phyloP scores from a whole-genome alignment of 176 grass and related monocot genomes.

The Carex kokanica region DNA sequence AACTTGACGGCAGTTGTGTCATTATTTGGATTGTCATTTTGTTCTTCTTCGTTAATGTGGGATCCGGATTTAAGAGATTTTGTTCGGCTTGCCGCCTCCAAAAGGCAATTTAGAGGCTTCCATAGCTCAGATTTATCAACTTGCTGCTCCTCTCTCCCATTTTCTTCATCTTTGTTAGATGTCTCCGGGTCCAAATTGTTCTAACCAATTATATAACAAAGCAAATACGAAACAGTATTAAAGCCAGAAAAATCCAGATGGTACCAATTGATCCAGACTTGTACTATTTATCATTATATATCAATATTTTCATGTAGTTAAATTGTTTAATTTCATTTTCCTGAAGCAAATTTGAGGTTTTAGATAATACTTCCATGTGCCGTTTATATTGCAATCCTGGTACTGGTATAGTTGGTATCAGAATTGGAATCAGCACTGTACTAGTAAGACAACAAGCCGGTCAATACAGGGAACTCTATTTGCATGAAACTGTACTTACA shows the following conservation, averaged over 20 bases:
- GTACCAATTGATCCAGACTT: background rate
- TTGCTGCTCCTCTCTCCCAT: slow-evolving; percentile 43
- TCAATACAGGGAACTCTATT: slow-evolving; percentile 14
- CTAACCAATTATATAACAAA: slow-evolving; percentile 41
- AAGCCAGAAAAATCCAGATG: background rate
- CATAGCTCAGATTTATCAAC: slow-evolving; percentile 51
- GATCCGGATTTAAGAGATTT: slow-evolving; percentile 47
- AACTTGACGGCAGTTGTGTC: slow-evolving; percentile 25
- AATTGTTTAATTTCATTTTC: background rate
- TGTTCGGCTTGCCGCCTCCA: slow-evolving; percentile 41
- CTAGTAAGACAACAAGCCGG: background rate
- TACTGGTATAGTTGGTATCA: slow-evolving; percentile 6
- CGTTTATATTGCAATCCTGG: background rate
- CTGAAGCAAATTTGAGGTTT: background rate
- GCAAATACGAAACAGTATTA: slow-evolving; percentile 4
- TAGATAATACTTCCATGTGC: background rate
- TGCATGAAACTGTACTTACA: slow-evolving; percentile 34
- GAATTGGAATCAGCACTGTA: background rate
- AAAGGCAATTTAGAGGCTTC: slow-evolving; percentile 55
- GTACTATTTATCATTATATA: background rate
- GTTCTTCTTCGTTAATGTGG: slow-evolving; percentile 42
- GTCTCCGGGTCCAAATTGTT: slow-evolving; percentile 37
- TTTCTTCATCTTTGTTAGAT: slow-evolving; percentile 34
- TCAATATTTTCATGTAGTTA: background rate
- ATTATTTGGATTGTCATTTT: slow-evolving; percentile 31